Evolutionary conservation across 257 asterid species (phyloP).

Genomic region (Schizonepeta tenuifolia): DNA sequence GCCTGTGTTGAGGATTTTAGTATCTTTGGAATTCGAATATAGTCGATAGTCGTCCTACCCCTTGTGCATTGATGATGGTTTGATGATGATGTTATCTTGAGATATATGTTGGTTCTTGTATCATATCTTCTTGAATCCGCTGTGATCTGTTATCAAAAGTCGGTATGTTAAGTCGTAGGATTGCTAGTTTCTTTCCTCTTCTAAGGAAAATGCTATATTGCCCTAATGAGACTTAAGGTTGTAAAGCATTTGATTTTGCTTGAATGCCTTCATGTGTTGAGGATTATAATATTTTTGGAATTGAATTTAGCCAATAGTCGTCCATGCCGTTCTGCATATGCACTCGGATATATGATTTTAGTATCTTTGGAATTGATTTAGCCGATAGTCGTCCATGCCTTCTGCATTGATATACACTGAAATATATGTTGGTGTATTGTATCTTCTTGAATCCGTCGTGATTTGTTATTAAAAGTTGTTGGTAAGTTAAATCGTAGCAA

Average conservation of each 20-base stretch:
- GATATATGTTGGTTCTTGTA: not conserved
- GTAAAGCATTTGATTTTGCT: not conserved
- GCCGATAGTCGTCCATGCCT: too few species aligned
- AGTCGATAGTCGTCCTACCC: not conserved
- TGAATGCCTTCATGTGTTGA: too few species aligned
- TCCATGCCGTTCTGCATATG: too few species aligned
- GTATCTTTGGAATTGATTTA: not conserved
- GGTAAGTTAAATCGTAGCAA: not conserved
- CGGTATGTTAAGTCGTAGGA: not conserved
- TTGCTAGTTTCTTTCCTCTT: not conserved
- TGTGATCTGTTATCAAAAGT: not conserved
- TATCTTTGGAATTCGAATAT: not conserved
- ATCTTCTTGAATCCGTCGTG: too few species aligned
- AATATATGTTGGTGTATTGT: not conserved
- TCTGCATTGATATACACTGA: not conserved
- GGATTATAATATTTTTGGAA: not conserved
- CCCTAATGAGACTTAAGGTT: not conserved
- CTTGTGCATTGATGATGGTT: constrained; percentile 13
- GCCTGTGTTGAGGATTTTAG: not conserved
- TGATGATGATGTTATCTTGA: not conserved
- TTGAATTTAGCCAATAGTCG: not conserved
- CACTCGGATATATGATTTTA: too few species aligned
- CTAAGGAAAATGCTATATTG: not conserved
- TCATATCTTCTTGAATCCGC: not conserved
- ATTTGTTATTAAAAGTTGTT: not conserved